phyloP scores from a whole-genome alignment of 2,329 filamentous ascomycete species.

The Paecilomyces sp. region DNA sequence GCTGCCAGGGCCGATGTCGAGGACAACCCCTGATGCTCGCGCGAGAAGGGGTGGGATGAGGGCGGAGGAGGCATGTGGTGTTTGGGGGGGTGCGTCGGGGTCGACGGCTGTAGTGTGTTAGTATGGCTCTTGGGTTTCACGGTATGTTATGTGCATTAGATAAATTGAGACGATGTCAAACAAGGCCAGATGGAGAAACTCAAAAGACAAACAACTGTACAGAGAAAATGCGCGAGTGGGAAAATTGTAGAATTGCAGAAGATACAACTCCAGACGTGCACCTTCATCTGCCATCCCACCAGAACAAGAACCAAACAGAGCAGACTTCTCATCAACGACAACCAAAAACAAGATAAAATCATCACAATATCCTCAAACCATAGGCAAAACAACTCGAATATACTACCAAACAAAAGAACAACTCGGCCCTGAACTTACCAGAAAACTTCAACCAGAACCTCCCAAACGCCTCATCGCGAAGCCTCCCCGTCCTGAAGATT shows the following conservation, averaged over 20 bases:
- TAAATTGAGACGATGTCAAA: not conserved
- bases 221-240: too few species aligned
- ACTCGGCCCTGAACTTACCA: constrained; percentile 14
- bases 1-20: constrained; percentile 47
- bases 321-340: too few species aligned
- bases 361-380: not conserved
- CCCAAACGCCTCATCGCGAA: constrained; percentile 34
- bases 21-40: constrained; percentile 34
- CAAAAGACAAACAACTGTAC: too few species aligned
- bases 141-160: not conserved
- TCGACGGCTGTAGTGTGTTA: not conserved
- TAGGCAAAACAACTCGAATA: not conserved
- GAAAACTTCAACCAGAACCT: constrained; percentile 35
- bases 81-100: not conserved
- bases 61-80: constrained; percentile 22
- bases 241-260: too few species aligned
- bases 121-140: not conserved
- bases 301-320: too few species aligned
- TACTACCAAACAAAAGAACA: not conserved
- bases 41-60: constrained; percentile 36
- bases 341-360: not conserved
- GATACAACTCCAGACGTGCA: too few species aligned
- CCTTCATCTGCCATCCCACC: too few species aligned
- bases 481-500: constrained; percentile 18
- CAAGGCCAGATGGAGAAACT: too few species aligned